Conservation (phyloP, 176 grass and related monocot species). For the Bromus sterilis region DNA sequence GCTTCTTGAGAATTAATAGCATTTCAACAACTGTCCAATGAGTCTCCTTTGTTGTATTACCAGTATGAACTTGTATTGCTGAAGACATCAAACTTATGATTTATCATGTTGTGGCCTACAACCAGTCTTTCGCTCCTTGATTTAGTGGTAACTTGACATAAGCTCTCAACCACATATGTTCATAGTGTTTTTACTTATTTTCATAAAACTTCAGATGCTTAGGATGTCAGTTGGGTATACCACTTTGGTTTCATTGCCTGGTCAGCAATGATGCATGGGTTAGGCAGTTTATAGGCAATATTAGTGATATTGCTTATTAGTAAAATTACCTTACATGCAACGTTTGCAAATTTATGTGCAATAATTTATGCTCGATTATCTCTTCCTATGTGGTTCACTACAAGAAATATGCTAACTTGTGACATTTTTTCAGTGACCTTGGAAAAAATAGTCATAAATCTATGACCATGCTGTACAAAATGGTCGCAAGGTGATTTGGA, state of each 20-base stretch:
- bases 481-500: no score
- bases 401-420: no score
- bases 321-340: no score
- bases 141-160: no score
- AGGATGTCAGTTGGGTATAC: not conserved
- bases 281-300: no score
- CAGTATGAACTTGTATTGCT: constrained; percentile 12
- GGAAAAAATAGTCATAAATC: no score
- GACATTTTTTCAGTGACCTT: no score
- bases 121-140: not conserved
- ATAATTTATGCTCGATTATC: no score
- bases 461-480: no score
- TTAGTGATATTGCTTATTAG: no score
- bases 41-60: not conserved
- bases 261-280: not conserved
- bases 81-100: not conserved
- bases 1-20: not conserved
- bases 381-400: no score
- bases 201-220: not conserved
- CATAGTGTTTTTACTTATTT: not conserved
- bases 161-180: not conserved
- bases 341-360: no score
- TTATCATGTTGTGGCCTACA: not conserved
- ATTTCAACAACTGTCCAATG: not conserved
- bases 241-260: not conserved